Percentiles rank a stretch among this genome's conserved stretches.
Evolutionary conservation across 2,329 filamentous ascomycete species (phyloP).

Genomic region (Apiospora pterosperma): DNA sequence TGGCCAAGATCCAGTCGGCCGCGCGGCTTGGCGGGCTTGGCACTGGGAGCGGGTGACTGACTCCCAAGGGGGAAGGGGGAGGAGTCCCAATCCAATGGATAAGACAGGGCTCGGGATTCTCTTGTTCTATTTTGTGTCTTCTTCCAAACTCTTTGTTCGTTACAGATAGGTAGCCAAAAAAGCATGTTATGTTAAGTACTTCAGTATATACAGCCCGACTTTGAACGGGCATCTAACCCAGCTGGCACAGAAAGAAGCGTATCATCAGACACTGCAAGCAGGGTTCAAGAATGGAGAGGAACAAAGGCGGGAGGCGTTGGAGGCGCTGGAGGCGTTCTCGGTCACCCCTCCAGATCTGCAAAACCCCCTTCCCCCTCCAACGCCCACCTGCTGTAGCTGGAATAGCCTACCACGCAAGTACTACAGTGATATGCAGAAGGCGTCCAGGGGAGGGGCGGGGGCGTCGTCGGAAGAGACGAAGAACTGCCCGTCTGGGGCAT

Average conservation of each 20-base stretch:
- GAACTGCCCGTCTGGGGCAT: conserved; percentile 1
- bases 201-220: not conserved
- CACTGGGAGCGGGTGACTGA: not conserved
- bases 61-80: not conserved
- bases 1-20: not conserved
- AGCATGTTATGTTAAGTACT: not conserved
- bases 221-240: not conserved
- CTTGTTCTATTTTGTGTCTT: not conserved
- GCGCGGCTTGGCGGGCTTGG: not conserved
- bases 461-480: not conserved
- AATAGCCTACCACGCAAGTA: conserved; percentile 4
- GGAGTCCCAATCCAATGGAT: not conserved
- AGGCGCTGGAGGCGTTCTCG: no score
- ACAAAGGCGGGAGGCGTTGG: no score
- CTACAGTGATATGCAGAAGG: not conserved
- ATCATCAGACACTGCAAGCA: no score
- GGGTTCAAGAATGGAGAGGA: no score
- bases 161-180: not conserved
- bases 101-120: not conserved
- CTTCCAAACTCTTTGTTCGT: not conserved
- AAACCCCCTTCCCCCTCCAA: not conserved
- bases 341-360: not conserved
- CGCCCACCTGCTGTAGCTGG: conserved; percentile 2
- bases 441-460: no score
- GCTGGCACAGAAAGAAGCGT: not conserved